phyloP scores from a whole-genome alignment of 2,329 filamentous ascomycete species.

The Ampelomyces quisqualis region DNA sequence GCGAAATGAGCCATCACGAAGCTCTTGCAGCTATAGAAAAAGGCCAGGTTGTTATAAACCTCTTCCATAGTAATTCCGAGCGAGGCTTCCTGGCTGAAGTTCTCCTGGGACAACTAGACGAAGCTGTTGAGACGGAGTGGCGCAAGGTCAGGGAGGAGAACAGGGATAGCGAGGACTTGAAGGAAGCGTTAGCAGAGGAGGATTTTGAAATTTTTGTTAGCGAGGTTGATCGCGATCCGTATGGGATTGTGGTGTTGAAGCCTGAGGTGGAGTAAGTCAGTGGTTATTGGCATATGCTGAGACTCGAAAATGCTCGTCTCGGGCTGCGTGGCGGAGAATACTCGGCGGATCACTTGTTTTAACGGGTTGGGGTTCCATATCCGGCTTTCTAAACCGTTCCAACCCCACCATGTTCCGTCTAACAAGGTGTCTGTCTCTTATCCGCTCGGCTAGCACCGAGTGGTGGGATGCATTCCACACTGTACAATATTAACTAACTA shows the following conservation, averaged over 20 bases:
- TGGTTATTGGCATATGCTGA: background rate
- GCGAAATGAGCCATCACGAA: conserved; percentile 91
- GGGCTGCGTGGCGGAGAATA: too few species aligned
- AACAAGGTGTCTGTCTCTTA: too few species aligned
- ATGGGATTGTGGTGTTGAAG: conserved; percentile 60
- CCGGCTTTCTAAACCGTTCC: too few species aligned
- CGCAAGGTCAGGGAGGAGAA: conserved; percentile 49
- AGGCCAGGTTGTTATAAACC: conserved; percentile 76
- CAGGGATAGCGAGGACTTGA: conserved; percentile 40
- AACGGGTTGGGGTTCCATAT: too few species aligned
- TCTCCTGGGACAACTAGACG: conserved; percentile 66
- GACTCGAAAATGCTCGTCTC: too few species aligned
- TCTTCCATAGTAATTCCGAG: conserved; percentile 95
- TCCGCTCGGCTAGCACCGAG: too few species aligned
- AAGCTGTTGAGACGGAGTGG: conserved; percentile 60
- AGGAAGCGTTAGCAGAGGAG: conserved; percentile 55
- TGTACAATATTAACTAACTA: background rate
- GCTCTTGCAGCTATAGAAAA: conserved; percentile 82
- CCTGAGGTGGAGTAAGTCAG: conserved; percentile 14
- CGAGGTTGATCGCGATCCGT: conserved; percentile 81
- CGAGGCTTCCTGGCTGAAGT: conserved; percentile 74
- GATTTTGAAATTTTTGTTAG: conserved; percentile 71
- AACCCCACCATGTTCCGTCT: too few species aligned
- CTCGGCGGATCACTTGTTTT: too few species aligned
- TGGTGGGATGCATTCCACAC: too few species aligned